These are phyloP conservation scores for Periconia digitata DNA, from an alignment of 2,329 filamentous ascomycete genomes.

Conservation along the genomic window DNA sequence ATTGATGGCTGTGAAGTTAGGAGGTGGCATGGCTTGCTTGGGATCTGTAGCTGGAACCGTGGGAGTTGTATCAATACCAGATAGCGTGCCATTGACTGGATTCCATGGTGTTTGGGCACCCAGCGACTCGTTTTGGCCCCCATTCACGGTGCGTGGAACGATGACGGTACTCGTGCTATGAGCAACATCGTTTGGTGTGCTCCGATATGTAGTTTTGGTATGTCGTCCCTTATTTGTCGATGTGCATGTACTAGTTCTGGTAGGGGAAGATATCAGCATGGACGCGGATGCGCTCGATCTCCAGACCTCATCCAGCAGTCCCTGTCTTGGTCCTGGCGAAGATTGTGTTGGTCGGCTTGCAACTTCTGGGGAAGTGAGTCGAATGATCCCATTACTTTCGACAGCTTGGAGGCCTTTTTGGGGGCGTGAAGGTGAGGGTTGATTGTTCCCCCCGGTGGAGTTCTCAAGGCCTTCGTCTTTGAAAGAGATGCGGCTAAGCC, in stretches of 20 bases:
- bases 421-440: slow-evolving; percentile 23
- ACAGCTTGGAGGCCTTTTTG: slow-evolving; percentile 11
- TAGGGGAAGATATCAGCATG: slow-evolving; percentile 24
- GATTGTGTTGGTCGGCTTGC: slow-evolving; percentile 8
- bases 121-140: neutral
- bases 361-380: slow-evolving; percentile 18
- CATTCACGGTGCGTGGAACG: neutral
- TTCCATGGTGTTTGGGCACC: neutral
- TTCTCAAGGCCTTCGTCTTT: slow-evolving; percentile 7
- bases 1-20: slow-evolving; percentile 2
- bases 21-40: neutral
- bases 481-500: slow-evolving; percentile 24
- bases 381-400: slow-evolving; percentile 9
- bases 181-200: neutral
- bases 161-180: neutral
- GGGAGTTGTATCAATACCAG: neutral
- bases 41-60: neutral
- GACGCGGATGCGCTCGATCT: slow-evolving; percentile 26
- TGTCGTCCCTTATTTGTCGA: neutral
- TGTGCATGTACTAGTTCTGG: neutral
- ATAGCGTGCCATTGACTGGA: neutral
- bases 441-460: slow-evolving; percentile 10
- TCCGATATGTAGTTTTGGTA: neutral
- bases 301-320: too few species aligned
- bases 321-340: slow-evolving; percentile 8